A percentile compares a stretch with the other conserved stretches of the same genome.
These are phyloP conservation scores for Penicillium sp. DNA, from an alignment of 2,329 filamentous ascomycete species.

Conservation along the genomic window DNA sequence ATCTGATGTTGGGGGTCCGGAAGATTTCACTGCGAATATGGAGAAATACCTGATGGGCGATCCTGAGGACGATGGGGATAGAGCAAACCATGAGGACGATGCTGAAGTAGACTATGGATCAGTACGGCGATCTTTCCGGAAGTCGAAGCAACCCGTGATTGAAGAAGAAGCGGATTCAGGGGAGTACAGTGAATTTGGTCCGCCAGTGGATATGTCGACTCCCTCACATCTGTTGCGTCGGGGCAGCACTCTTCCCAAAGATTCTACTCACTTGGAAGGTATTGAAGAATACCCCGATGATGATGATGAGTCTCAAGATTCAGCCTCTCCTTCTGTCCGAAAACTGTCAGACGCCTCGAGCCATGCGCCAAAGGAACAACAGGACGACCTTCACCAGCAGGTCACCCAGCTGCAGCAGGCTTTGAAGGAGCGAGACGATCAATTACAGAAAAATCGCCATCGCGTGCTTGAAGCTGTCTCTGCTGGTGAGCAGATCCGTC, in stretches of 20 bases:
- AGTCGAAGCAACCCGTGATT: constrained; percentile 26
- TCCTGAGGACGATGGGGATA: constrained; percentile 14
- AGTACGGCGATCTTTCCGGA: constrained; percentile 18
- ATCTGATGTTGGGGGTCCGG: constrained; percentile 42
- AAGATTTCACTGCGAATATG: constrained; percentile 45
- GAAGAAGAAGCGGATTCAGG: constrained; percentile 35
- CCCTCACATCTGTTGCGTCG: constrained; percentile 42
- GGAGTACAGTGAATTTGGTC: constrained; percentile 45
- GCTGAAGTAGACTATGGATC: constrained; percentile 8
- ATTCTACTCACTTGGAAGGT: constrained; percentile 37
- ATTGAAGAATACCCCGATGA: constrained; percentile 38
- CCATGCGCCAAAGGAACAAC: constrained; percentile 17
- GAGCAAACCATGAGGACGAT: constrained; percentile 14
- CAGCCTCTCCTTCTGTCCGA: constrained; percentile 29
- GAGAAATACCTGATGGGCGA: constrained; percentile 41
- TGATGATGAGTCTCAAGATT: constrained; percentile 22
- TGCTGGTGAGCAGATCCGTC: constrained; percentile 39
- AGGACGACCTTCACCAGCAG: constrained; percentile 31
- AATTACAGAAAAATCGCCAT: constrained; percentile 32
- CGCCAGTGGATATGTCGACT: constrained; percentile 46
- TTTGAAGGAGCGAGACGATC: constrained; percentile 36
- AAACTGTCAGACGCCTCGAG: constrained; percentile 22
- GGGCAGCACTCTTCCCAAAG: constrained; percentile 26
- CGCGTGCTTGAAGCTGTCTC: constrained; percentile 38
- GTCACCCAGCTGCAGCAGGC: constrained; percentile 34